Percentiles rank a stretch among this genome's conserved stretches.
phyloP scores from a whole-genome alignment of 352 stramenopile genomes.

The Phytophthora aleatoria region DNA sequence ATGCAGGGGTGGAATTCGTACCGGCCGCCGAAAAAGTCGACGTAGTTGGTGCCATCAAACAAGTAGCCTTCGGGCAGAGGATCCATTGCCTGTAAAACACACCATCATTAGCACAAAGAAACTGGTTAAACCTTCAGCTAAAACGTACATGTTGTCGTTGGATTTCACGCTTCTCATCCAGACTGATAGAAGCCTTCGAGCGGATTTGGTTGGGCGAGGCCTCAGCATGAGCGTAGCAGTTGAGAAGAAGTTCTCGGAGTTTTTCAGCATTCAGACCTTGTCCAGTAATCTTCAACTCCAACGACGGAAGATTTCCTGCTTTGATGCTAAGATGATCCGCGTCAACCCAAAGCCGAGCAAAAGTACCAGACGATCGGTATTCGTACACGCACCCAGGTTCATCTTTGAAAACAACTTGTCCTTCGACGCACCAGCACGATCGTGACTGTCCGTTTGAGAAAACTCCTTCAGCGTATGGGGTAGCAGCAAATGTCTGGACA shows the following conservation, averaged over 20 bases:
- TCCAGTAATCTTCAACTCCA: constrained; percentile 61
- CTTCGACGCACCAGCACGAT: constrained; percentile 70
- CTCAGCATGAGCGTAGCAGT: constrained; percentile 61
- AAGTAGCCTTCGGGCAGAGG: constrained; percentile 72
- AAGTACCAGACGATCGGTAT: constrained; percentile 64
- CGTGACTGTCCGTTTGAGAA: constrained; percentile 20
- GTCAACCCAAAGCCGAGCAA: constrained; percentile 37
- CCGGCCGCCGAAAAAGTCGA: constrained; percentile 70
- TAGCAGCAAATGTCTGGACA: constrained; percentile 5
- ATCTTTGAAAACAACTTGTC: constrained; percentile 50
- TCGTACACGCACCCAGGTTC: constrained; percentile 50
- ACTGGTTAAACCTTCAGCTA: background rate
- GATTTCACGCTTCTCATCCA: constrained; percentile 73
- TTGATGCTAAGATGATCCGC: constrained; percentile 13
- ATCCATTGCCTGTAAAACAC: constrained; percentile 52
- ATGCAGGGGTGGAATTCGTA: constrained; percentile 82
- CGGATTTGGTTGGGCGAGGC: constrained; percentile 40
- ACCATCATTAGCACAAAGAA: background rate
- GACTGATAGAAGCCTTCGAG: constrained; percentile 45
- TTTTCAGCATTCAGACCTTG: constrained; percentile 43
- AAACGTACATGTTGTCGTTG: constrained; percentile 68
- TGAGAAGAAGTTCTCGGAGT: constrained; percentile 57
- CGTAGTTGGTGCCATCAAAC: constrained; percentile 75
- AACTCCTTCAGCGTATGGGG: constrained; percentile 13
- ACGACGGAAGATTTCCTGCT: constrained; percentile 4